Percentiles rank a stretch among this genome's conserved stretches.
phyloP scores from a whole-genome alignment of 169 alveolate genomes.

The Perkinsus chesapeaki region DNA sequence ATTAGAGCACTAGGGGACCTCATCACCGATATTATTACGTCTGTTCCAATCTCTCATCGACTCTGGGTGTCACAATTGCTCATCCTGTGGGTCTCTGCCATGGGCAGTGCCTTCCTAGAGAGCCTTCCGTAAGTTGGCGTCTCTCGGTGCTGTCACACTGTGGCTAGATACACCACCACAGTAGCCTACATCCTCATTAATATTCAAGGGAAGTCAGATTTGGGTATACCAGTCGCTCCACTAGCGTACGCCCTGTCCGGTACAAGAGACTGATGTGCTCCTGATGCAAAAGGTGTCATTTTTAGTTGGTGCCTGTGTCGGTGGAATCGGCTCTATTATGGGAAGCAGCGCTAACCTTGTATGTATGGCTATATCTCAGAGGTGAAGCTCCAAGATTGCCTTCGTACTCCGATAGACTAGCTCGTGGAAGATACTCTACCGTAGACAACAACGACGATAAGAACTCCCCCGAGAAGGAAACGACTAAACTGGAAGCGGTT shows the following conservation, averaged over 20 bases:
- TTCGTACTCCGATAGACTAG: too few species aligned
- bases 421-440: not conserved
- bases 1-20: not conserved
- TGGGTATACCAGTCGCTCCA: not conserved
- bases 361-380: not conserved
- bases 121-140: too few species aligned
- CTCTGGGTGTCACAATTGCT: not conserved
- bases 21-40: not conserved
- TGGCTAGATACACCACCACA: not conserved
- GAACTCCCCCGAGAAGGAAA: not conserved
- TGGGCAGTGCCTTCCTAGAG: slow-evolving; percentile 7
- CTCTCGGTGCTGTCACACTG: too few species aligned
- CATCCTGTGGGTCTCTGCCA: slow-evolving; percentile 6
- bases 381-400: not conserved
- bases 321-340: slow-evolving; percentile 9
- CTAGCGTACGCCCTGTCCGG: slow-evolving; percentile 4
- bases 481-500: not conserved
- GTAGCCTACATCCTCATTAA: not conserved
- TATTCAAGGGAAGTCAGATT: not conserved
- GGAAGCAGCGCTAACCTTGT: not conserved
- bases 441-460: not conserved
- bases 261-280: too few species aligned
- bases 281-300: not conserved
- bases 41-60: not conserved
- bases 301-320: slow-evolving; percentile 10